phyloP scores from a whole-genome alignment of 2,329 filamentous ascomycete species.

The Venturia carpophila region DNA sequence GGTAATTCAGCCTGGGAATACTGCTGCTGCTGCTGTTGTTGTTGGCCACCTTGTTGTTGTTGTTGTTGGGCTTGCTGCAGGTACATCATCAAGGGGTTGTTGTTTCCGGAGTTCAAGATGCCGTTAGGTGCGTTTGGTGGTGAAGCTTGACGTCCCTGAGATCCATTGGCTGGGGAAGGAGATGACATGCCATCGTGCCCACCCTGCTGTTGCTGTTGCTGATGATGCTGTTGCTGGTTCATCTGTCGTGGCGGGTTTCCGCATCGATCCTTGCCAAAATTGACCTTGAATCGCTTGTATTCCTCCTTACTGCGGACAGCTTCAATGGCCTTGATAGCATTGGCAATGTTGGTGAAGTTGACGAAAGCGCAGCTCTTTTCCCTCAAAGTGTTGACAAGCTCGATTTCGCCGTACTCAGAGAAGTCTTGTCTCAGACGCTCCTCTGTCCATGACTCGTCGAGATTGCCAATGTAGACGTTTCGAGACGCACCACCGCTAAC shows the following conservation, averaged over 20 bases:
- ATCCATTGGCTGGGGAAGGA: conserved; percentile 50
- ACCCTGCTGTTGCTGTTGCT: conserved; percentile 63
- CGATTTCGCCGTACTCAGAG: conserved; percentile 94
- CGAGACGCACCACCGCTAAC: conserved; percentile 96
- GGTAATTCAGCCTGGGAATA: conserved; percentile 34
- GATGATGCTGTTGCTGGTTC: conserved; percentile 47
- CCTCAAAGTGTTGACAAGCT: conserved; percentile 88
- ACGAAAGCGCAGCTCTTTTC: conserved; percentile 99
- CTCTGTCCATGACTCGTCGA: conserved; percentile 96
- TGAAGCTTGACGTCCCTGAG: conserved; percentile 52
- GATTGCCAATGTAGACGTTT: conserved; percentile 95
- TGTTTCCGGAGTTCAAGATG: conserved; percentile 69
- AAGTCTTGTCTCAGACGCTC: conserved; percentile 94
- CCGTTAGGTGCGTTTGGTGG: conserved; percentile 63
- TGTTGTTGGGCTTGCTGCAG: conserved; percentile 68
- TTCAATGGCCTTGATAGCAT: conserved; percentile 98
- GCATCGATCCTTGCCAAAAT: conserved; percentile 97
- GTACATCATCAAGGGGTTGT: conserved; percentile 90
- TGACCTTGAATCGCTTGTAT: conserved; percentile 98
- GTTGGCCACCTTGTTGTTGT: conserved; percentile 30
- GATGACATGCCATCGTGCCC: conserved; percentile 49
- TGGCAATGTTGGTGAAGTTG: conserved; percentile 99
- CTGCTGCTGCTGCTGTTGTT: conserved; percentile 36
- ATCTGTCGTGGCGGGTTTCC: conserved; percentile 91
- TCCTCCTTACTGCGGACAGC: conserved; percentile 90